Base-by-base conservation (phyloP, 345 rosid genomes). In the Populus tremula region DNA sequence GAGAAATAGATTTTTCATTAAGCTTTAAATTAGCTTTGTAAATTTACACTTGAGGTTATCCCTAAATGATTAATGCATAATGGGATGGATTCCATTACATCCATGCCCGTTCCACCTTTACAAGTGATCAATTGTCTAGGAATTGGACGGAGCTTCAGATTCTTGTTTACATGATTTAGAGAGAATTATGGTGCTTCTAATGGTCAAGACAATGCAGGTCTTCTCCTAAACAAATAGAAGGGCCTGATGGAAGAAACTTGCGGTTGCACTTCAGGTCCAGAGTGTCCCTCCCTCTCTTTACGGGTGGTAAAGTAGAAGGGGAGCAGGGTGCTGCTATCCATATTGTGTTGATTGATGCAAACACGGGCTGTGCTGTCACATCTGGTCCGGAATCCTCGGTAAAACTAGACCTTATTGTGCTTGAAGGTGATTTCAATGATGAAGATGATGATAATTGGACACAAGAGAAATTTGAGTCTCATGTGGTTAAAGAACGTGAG, bases 351-450 rank as follows among this genome's bases (percentile, higher is more conserved):
- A 75, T 83, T 6, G 85, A 86, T 71, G 78, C 81, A 43, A 81
- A 67, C 69, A 62, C 78, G 20, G 85, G 83, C 53, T 50, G 1
- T 62, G 80, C 81, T n/a, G 69, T 86, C 38, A 77, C 79, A 50
- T 73, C 81, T 1, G 88, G 85, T 69, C 86, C 76, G 8, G 85
- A 86, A 77, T 79, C 88, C 62, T 71, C 78, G 1, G 78, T 59
- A 21, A 86, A 83, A n/a, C 47, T 86, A 38, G 86, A 83, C 11
- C 74, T 83, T 0, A 41, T 83, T 63, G 88, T 83, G 70, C 86
- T 86, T 36, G 85, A 79, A 73, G 88, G 88, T 16, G 86, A 86
- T 72, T 86, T 86, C 72, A 83, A 77, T 31, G 77, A 82, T 8
- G 86, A 86, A 11, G 78, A 71, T 78, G 78, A 49, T 21, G 79